Evolutionary conservation across 169 alveolate genomes (phyloP), one percentile per base, ranked within the genome.

Genomic region (Cryptosporidium canis): DNA sequence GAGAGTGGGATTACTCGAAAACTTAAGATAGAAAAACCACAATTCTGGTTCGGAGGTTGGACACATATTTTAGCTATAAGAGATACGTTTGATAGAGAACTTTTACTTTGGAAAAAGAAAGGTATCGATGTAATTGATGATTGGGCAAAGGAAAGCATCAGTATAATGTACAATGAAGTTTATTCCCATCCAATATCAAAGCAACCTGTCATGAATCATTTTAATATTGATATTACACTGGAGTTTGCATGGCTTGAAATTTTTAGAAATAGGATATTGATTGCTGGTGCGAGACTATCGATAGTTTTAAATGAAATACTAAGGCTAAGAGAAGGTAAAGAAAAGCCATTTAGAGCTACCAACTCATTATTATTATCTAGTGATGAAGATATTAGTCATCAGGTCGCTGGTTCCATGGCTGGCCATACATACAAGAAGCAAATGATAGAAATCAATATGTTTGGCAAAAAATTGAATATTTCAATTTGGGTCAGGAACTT

Each of bases 1-100:
- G 91, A 84, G 47, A 63, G 48, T 48, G 91, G 85, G 3, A 67
- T 84, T 3, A 55, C 77, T 3, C 77, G 51, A 63, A 51, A 64
- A 45, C 63, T 82, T 7, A 84, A 70, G 11, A 45, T 31, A 31
- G 83, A 84, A 53, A 61, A 68, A 21, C 91, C 91, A 29, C 91
- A 84, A 24, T 90, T 94, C 18, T 94, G 96, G 96, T 94, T 92
- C 64, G 95, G 96, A 3, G 93, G 96, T n/a, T 94, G 96, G 96
- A 94, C 96, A 2, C 96, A 94, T 68, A 92, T 94, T 31, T 90
- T 92, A 39, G 87, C 94, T 27, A 85, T 94, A 9, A 93, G 93
- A n/a, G 83, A 90, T 35, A 90, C 92, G 12, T 93, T 90, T 92
- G 91, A 93, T 72, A 82, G 44, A n/a, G 91, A 84, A 41, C 37